phyloP scores from a whole-genome alignment of 202 grass and related monocot species.

The Miscanthus sacchariflorus region DNA sequence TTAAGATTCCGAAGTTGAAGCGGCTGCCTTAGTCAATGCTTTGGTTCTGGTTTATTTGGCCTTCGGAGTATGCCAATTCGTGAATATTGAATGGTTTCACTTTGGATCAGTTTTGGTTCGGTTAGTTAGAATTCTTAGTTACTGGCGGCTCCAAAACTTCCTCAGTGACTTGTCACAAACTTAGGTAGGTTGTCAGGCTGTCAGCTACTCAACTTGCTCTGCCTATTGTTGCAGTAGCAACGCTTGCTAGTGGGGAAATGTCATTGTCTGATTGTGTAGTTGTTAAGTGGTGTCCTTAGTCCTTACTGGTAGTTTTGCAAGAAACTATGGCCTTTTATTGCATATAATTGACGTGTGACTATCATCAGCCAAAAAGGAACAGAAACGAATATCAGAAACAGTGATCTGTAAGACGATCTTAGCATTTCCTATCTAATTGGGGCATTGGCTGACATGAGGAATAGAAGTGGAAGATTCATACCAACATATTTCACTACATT shows the following conservation, averaged over 20 bases:
- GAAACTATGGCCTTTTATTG: neutral
- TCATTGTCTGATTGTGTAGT: neutral
- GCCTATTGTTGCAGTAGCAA: conserved; percentile 22
- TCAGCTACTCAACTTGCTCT: conserved; percentile 21
- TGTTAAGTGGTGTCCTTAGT: neutral
- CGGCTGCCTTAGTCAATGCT: neutral
- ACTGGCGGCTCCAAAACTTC: neutral
- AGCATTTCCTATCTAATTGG: conserved; percentile 4
- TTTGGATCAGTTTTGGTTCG: conserved; percentile 19
- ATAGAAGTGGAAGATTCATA: conserved; percentile 6
- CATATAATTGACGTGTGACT: neutral
- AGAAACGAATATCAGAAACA: conserved; percentile 4
- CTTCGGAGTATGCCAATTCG: neutral
- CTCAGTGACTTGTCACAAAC: neutral
- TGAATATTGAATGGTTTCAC: conserved; percentile 25
- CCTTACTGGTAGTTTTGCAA: conserved; percentile 10
- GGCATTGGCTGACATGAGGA: neutral
- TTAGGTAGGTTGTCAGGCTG: neutral
- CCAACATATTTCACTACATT: conserved; percentile 14
- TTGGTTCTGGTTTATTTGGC: conserved; percentile 18
- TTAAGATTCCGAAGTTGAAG: conserved; percentile 24
- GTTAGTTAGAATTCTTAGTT: neutral
- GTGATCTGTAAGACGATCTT: neutral
- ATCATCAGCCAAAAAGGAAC: conserved; percentile 11
- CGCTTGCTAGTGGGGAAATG: conserved; percentile 24